Evolutionary conservation across 129 eudicot species (phyloP).

Genomic region (Escallonia rubra): DNA sequence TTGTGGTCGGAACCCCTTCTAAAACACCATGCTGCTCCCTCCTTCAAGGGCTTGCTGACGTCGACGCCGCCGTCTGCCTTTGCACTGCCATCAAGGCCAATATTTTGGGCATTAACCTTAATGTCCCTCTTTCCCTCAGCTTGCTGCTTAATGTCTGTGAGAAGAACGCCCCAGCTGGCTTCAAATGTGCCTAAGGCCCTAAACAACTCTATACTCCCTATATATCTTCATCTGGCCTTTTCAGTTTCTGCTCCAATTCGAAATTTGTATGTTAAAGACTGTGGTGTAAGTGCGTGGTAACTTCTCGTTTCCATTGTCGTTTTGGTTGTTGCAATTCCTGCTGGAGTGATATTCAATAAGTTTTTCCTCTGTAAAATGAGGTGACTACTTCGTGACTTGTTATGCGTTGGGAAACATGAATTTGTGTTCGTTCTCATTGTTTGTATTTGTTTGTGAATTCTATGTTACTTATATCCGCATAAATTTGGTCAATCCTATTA

Average conservation of each 20-base stretch:
- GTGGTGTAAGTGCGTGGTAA: not conserved
- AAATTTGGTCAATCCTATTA: not conserved
- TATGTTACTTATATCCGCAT: not conserved
- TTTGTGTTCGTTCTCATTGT: not conserved
- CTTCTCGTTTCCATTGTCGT: not conserved
- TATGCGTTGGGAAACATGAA: not conserved
- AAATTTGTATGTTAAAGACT: not conserved
- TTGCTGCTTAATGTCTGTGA: conserved; percentile 59
- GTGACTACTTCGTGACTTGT: not conserved
- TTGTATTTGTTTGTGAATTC: not conserved
- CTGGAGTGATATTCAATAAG: conserved; percentile 3
- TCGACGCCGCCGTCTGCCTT: conserved; percentile 70
- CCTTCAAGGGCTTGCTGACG: conserved; percentile 47
- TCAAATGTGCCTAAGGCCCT: conserved; percentile 34
- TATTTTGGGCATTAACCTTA: conserved; percentile 56
- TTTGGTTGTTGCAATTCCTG: too few relatives aligned
- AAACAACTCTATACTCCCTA: too few relatives aligned
- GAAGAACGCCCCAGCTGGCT: conserved; percentile 48
- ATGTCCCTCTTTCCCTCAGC: conserved; percentile 55
- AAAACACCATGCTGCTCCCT: conserved; percentile 52
- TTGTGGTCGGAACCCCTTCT: conserved; percentile 41
- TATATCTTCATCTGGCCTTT: not conserved
- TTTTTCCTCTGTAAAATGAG: not conserved
- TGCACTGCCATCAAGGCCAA: conserved; percentile 68
- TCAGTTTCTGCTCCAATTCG: not conserved